Conservation (phyloP, 2,329 filamentous ascomycete genomes). For the Aspergillus sp. region DNA sequence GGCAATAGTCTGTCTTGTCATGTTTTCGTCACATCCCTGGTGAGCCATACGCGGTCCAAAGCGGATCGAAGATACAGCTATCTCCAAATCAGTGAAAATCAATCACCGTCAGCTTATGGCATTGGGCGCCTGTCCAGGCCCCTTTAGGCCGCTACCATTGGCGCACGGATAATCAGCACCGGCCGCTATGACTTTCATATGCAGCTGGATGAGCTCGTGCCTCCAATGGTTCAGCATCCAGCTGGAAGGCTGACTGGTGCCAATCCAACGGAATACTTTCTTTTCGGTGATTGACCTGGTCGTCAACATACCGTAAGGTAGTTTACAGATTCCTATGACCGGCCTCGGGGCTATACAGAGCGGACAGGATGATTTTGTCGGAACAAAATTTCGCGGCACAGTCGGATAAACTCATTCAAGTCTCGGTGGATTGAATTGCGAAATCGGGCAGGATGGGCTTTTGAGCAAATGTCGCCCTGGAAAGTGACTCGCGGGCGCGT, state of each 20-base stretch:
- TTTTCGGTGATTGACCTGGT: conserved; percentile 2
- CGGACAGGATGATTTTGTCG: not conserved
- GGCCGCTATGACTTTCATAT: conserved; percentile 16
- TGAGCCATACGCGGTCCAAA: conserved; percentile 6
- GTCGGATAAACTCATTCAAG: not conserved
- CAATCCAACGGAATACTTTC: conserved; percentile 13
- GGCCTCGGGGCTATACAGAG: conserved; percentile 1
- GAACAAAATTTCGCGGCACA: not conserved
- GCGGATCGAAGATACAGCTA: conserved; percentile 4
- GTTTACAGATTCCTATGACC: conserved; percentile 2
- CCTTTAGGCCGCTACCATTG: conserved; percentile 18
- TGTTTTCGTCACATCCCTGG: conserved; percentile 3
- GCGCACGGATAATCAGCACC: conserved; percentile 16
- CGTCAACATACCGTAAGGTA: conserved; percentile 3
- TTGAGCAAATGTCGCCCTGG: no score
- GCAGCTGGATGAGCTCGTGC: conserved; percentile 21
- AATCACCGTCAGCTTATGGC: conserved; percentile 12
- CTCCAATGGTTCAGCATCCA: conserved; percentile 14
- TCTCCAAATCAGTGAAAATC: conserved; percentile 10
- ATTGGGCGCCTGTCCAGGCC: conserved; percentile 16
- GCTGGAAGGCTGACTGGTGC: conserved; percentile 13
- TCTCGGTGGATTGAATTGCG: no score
- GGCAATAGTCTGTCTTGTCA: conserved; percentile 3
- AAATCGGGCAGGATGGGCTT: not conserved
- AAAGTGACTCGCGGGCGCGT: no score